Conservation (phyloP, 1,139 yeast species). For the Hemisphaericaspora xylanilytica region DNA sequence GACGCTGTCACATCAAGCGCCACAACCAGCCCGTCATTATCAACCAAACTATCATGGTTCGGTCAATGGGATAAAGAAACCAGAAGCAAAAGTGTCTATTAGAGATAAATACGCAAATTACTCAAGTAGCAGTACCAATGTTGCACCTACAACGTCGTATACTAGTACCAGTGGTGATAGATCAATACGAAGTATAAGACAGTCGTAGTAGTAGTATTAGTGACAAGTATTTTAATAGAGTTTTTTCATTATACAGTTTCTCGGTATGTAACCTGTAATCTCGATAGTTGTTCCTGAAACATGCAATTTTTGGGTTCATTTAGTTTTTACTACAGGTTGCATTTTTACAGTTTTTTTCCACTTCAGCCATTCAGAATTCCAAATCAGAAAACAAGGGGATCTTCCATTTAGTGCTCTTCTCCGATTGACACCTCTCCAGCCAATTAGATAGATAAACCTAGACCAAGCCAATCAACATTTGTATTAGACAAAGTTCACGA, state of each 20-base stretch:
- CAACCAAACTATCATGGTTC: constrained; percentile 1
- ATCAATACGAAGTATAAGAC: constrained; percentile 26
- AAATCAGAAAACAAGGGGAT: neutral
- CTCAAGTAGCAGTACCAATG: constrained; percentile 9
- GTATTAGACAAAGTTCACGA: no score
- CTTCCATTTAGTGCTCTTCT: neutral
- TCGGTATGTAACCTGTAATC: neutral
- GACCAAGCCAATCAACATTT: neutral
- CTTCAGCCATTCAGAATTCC: neutral
- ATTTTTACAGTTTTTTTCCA: neutral
- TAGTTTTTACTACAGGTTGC: no score
- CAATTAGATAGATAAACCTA: neutral
- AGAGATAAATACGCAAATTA: constrained; percentile 36
- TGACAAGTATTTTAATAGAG: no score
- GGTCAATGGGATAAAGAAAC: constrained; percentile 2
- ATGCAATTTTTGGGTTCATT: no score
- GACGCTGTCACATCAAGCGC: no score
- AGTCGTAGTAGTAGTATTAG: constrained; percentile 3
- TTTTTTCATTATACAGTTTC: neutral
- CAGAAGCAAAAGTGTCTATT: constrained; percentile 17
- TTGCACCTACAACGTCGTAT: neutral
- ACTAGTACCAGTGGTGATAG: constrained; percentile 14
- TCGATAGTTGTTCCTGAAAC: no score
- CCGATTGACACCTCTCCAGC: neutral
- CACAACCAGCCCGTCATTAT: no score